A percentile compares a stretch with the other conserved stretches of the same genome.
These are phyloP conservation scores for Mucor racemosus DNA, from an alignment of 371 early-diverging fungal species.

Conservation along the genomic window DNA sequence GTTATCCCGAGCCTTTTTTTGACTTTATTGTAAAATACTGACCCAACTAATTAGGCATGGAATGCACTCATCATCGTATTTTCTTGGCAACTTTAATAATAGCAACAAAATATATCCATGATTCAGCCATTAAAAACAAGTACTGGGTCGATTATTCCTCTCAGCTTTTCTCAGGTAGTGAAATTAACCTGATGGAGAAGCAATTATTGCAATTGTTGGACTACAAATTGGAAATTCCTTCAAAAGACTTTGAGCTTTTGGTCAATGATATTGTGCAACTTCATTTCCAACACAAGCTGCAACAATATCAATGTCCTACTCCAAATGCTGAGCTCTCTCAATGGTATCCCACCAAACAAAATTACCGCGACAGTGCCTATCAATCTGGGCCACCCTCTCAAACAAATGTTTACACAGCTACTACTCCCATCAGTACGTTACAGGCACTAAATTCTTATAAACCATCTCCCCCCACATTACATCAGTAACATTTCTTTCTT, in stretches of 20 bases:
- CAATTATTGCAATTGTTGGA: constrained; percentile 72
- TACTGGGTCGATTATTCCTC: constrained; percentile 74
- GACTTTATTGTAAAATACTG: neutral
- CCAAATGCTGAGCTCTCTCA: neutral
- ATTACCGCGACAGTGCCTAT: neutral
- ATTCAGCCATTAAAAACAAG: constrained; percentile 77
- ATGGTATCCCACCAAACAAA: neutral
- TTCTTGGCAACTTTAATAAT: constrained; percentile 80
- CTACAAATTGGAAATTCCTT: constrained; percentile 23
- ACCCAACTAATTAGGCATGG: constrained; percentile 57
- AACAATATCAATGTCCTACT: neutral
- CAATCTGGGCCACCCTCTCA: neutral
- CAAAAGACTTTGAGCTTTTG: constrained; percentile 13
- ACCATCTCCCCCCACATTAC: neutral
- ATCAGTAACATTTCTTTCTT: neutral
- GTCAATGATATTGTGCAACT: constrained; percentile 12
- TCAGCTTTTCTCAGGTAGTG: constrained; percentile 68
- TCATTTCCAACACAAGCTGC: constrained; percentile 1
- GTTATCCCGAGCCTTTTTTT: neutral
- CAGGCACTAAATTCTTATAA: neutral
- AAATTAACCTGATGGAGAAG: constrained; percentile 84
- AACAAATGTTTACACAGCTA: neutral
- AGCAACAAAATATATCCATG: constrained; percentile 72
- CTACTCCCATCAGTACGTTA: neutral
- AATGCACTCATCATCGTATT: constrained; percentile 79